Conservation (phyloP, 2,329 filamentous ascomycete genomes). For the Arthrinium phaeospermum region DNA sequence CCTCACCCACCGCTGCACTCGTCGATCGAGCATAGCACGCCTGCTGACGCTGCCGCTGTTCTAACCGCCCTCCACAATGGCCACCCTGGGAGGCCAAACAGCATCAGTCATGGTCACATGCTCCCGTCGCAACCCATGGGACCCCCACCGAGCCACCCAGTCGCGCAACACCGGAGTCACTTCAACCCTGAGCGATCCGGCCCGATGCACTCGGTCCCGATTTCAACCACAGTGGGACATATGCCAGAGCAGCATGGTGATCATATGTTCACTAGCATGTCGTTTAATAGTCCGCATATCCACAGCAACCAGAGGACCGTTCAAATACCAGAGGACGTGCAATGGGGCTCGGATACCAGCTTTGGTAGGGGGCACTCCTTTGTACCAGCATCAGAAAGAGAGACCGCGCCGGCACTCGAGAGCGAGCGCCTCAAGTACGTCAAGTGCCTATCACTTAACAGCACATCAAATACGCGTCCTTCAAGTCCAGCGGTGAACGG, state of each 20-base stretch:
- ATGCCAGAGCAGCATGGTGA: slow-evolving; percentile 36
- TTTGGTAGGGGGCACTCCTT: slow-evolving; percentile 67
- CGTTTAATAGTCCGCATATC: slow-evolving; percentile 40
- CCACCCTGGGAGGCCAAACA: slow-evolving; percentile 28
- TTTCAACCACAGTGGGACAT: not conserved
- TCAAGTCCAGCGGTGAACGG: slow-evolving; percentile 56
- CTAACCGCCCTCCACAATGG: slow-evolving; percentile 37
- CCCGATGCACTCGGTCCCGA: slow-evolving; percentile 32
- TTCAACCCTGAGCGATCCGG: slow-evolving; percentile 28
- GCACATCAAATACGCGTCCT: slow-evolving; percentile 63
- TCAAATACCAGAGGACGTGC: slow-evolving; percentile 53
- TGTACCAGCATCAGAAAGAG: slow-evolving; percentile 59
- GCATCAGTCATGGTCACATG: slow-evolving; percentile 26
- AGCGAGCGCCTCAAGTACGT: slow-evolving; percentile 61
- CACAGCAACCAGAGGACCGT: slow-evolving; percentile 35
- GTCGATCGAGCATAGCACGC: slow-evolving; percentile 33
- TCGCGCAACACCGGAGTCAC: slow-evolving; percentile 27
- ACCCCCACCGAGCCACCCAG: slow-evolving; percentile 28
- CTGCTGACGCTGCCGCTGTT: slow-evolving; percentile 37
- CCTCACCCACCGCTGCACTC: slow-evolving; percentile 27
- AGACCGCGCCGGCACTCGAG: slow-evolving; percentile 62
- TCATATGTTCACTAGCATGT: slow-evolving; percentile 49
- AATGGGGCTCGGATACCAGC: slow-evolving; percentile 72
- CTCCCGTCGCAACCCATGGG: slow-evolving; percentile 29
- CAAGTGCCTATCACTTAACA: slow-evolving; percentile 62